Percentiles rank a stretch among this genome's conserved stretches.
Evolutionary conservation across 805 yeast species (phyloP).

Genomic region (Wickerhamiella sergipiensis): DNA sequence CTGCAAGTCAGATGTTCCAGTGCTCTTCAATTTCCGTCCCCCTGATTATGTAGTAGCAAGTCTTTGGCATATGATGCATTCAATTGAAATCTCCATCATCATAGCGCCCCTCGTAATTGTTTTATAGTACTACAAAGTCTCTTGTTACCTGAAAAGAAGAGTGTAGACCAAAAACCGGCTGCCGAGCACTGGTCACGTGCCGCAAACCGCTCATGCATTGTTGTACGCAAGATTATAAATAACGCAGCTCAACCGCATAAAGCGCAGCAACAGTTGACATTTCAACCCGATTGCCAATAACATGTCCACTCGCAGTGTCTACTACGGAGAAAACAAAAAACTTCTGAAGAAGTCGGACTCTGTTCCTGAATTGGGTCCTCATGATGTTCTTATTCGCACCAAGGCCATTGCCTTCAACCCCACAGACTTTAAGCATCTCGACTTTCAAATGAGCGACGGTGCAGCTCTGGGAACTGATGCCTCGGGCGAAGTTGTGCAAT

Average conservation of each 20-base stretch:
- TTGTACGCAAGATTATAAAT: neutral
- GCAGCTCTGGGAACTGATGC: constrained; percentile 46
- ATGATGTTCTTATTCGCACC: constrained; percentile 36
- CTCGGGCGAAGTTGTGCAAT: constrained; percentile 41
- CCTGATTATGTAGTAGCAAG: too few relatives aligned
- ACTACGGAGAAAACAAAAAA: neutral
- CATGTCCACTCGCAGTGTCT: neutral
- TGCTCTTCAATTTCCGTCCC: too few relatives aligned
- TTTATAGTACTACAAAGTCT: too few relatives aligned
- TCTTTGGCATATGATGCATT: too few relatives aligned
- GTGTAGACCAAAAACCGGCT: neutral
- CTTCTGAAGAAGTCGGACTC: constrained; percentile 6
- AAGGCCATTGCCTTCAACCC: constrained; percentile 51
- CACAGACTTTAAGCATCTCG: constrained; percentile 55
- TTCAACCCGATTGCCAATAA: neutral
- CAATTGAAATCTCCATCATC: too few relatives aligned
- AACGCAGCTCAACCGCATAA: neutral
- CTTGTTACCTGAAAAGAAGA: too few relatives aligned
- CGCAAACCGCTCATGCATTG: neutral
- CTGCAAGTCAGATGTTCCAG: too few relatives aligned
- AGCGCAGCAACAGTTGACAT: neutral
- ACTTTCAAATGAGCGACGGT: constrained; percentile 32
- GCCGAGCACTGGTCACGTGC: neutral
- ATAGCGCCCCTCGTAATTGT: too few relatives aligned
- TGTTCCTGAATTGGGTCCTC: constrained; percentile 20